Evolutionary conservation across 306 rosid species (phyloP).

Genomic region (Potentilla sterilis): DNA sequence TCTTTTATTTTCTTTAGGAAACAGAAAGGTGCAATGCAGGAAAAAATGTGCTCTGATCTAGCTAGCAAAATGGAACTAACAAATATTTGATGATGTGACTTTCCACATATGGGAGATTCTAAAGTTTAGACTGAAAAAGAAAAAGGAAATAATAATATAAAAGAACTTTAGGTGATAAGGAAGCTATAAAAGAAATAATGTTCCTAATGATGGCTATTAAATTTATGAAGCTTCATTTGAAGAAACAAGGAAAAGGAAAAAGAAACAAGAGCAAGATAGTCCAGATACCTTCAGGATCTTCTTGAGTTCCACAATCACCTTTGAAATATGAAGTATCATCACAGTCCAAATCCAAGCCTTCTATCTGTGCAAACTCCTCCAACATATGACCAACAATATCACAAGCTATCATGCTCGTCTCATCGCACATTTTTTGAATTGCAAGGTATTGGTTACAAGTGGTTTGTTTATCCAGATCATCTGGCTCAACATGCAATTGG

Average conservation of each 20-base stretch:
- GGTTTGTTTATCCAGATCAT: conserved; percentile 6
- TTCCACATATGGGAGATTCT: not conserved
- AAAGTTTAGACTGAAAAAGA: not conserved
- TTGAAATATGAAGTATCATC: conserved; percentile 38
- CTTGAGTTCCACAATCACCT: conserved; percentile 35
- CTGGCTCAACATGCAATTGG: conserved; percentile 5
- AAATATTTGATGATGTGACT: not conserved
- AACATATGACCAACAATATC: conserved; percentile 60
- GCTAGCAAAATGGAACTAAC: not conserved
- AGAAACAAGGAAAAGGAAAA: not conserved
- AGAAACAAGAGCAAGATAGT: not conserved
- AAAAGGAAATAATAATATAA: not conserved
- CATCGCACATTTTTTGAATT: conserved; percentile 70
- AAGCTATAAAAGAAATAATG: no score
- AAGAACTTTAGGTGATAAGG: not conserved
- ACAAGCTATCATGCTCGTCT: conserved; percentile 66
- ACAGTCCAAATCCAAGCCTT: conserved; percentile 41
- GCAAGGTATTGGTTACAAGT: conserved; percentile 52
- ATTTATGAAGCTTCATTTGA: not conserved
- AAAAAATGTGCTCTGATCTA: not conserved
- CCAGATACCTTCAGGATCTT: conserved; percentile 48
- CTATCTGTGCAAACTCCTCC: conserved; percentile 46
- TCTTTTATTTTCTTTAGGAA: not conserved
- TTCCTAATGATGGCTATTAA: not conserved
- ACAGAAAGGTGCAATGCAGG: not conserved